These are phyloP conservation scores for Calonectria pseudoturangicola DNA, from an alignment of 2,329 filamentous ascomycete genomes.

Conservation along the genomic window DNA sequence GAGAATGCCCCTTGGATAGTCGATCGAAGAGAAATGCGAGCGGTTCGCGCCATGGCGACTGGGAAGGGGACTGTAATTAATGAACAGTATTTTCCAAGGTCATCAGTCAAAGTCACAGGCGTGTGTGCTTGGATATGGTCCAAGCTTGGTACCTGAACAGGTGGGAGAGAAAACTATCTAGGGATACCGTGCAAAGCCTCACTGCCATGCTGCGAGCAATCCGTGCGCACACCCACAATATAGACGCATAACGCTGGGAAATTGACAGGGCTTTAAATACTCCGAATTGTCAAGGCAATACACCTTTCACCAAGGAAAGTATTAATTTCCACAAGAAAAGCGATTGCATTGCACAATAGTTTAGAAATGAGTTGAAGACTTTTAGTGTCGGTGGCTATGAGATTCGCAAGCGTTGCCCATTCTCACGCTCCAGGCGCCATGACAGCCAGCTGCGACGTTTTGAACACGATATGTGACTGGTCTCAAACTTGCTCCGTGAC, in stretches of 20 bases:
- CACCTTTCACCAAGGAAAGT: neutral
- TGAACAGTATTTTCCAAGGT: neutral
- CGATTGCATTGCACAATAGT: neutral
- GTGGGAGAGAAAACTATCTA: neutral
- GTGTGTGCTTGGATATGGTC: conserved; percentile 10
- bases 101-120: neutral
- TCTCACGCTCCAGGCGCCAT: neutral
- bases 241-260: conserved; percentile 10
- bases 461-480: conserved; percentile 3
- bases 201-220: neutral
- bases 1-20: neutral
- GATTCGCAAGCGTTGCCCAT: neutral
- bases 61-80: neutral
- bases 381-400: neutral
- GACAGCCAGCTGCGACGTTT: neutral
- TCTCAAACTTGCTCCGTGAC: conserved; percentile 4
- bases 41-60: neutral
- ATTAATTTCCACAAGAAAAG: neutral
- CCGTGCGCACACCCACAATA: conserved; percentile 23
- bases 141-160: neutral
- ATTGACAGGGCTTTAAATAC: conserved; percentile 1
- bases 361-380: neutral
- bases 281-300: neutral
- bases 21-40: neutral
- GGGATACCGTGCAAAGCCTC: conserved; percentile 3